Evolutionary conservation across 805 yeast genomes (phyloP).

Genomic region (Spathaspora boniae): DNA sequence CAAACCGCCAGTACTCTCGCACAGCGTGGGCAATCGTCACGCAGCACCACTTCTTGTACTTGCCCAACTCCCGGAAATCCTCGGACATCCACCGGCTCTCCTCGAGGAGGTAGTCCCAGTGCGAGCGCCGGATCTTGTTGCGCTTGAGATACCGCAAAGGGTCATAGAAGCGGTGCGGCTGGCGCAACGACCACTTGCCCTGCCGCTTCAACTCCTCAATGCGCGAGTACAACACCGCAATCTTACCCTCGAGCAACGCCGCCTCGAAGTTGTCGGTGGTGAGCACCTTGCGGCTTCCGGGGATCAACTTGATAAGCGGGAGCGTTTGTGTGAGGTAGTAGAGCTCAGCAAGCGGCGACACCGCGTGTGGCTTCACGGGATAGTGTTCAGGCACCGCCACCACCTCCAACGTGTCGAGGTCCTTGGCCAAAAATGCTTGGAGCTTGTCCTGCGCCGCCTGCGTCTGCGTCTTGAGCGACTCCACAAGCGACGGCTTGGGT

Average conservation of each 20-base stretch:
- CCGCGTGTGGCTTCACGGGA: slow-evolving; percentile 38
- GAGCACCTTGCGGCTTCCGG: slow-evolving; percentile 81
- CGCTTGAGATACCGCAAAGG: slow-evolving; percentile 44
- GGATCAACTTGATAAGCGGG: slow-evolving; percentile 76
- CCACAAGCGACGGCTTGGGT: slow-evolving; percentile 9
- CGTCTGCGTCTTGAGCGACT: slow-evolving; percentile 12
- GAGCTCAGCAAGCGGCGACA: slow-evolving; percentile 73
- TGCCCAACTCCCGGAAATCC: slow-evolving; percentile 69
- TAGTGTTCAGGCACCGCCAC: slow-evolving; percentile 40
- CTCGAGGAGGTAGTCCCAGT: slow-evolving; percentile 69
- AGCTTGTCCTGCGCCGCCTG: slow-evolving; percentile 11
- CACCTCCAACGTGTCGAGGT: slow-evolving; percentile 31
- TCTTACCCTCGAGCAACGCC: slow-evolving; percentile 84
- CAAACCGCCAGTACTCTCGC: slow-evolving; percentile 73
- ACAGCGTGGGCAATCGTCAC: slow-evolving; percentile 68
- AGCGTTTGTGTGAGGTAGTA: slow-evolving; percentile 85
- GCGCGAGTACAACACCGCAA: slow-evolving; percentile 83
- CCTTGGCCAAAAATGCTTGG: slow-evolving; percentile 20
- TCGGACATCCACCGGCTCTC: slow-evolving; percentile 85
- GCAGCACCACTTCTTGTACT: slow-evolving; percentile 69
- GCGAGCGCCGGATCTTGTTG: slow-evolving; percentile 40
- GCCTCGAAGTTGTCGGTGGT: slow-evolving; percentile 83
- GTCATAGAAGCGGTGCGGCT: slow-evolving; percentile 67
- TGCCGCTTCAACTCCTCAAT: slow-evolving; percentile 88
- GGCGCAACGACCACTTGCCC: slow-evolving; percentile 88